Base-by-base conservation (phyloP, 805 yeast species). In the Wickerhamiella cacticola region DNA sequence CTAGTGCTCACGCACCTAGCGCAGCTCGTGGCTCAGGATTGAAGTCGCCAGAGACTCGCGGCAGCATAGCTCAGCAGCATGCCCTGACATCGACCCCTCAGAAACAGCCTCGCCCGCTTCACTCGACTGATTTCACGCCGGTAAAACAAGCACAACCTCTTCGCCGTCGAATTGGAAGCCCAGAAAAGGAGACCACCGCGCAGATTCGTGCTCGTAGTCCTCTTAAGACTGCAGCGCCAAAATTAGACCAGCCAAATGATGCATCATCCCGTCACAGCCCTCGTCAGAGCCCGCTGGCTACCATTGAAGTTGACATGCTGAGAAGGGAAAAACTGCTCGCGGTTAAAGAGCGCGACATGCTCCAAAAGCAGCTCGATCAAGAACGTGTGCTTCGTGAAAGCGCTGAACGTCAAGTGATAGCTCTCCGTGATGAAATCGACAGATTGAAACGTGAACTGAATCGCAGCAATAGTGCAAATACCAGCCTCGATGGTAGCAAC, bases 121-220 rank as follows among this genome's bases (percentile, higher is more conserved):
- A 50, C 2, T 28, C 42, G 10, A 56, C 58, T 5, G 59, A 54
- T 22, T 54, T 56, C 38, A 57, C 61, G 13, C 61, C 61, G 2
- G 55, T 49, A 5, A 52, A 55, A n/a, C 52, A 46, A 5, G 35
- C 24, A 1, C 49, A 50, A 5, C 33, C 56, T 2, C 24, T 45
- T 3, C 53, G 60, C 9, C 50, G 60, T 18, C 50, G 58, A n/a
- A 33, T 55, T 2, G 41, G 50, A 16, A 56, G 58, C 40, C 59
- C 59, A 9, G 52, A 45, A 5, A 44, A 42, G 29, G 22, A 13
- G 34, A 15, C n/a, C 15, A 26, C 38, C 4, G 15, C 28, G 13
- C 36, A 15, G 29, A 12, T 23, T 15, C 28, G 42, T 12, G 42
- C 42, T 3, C 42, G 29, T 7, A 39, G 42, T 24, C 42, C 42